These are phyloP conservation scores for Syzygium aromaticum DNA, from an alignment of 345 rosid genomes.

Conservation along the genomic window DNA sequence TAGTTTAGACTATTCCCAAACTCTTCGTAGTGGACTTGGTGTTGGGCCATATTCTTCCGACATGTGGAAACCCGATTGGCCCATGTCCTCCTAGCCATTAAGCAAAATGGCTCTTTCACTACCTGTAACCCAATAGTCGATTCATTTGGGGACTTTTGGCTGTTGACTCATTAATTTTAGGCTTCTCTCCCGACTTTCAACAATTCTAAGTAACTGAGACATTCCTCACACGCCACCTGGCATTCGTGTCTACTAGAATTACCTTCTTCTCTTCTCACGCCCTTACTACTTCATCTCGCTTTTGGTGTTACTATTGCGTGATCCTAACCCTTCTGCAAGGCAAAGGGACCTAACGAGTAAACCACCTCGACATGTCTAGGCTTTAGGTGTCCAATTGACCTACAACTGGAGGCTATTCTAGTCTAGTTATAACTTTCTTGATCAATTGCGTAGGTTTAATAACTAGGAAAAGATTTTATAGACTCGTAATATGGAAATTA, in stretches of 20 bases:
- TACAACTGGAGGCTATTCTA: not conserved
- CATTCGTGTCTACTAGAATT: not conserved
- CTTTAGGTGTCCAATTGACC: not conserved
- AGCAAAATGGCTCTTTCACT: not conserved
- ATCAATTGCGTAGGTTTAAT: not conserved
- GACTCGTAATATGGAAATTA: not conserved
- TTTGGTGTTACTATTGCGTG: fast-evolving
- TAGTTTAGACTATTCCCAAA: not conserved
- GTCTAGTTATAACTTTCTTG: fast-evolving
- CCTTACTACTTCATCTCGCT: not conserved
- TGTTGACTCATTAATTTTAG: not conserved
- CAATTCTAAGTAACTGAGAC: not conserved
- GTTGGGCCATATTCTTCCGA: not conserved
- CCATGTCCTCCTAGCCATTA: not conserved
- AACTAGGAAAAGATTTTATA: not conserved
- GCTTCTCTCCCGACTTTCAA: not conserved
- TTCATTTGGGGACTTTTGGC: not conserved
- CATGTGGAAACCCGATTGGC: not conserved
- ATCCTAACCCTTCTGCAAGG: not conserved
- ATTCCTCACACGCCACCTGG: not conserved
- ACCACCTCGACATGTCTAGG: not conserved
- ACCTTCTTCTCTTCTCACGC: not conserved
- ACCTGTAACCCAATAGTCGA: fast-evolving
- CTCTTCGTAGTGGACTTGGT: not conserved
- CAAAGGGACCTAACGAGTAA: not conserved